Conservation (phyloP, 2,329 filamentous ascomycete species). For the Epichloe festucae region DNA sequence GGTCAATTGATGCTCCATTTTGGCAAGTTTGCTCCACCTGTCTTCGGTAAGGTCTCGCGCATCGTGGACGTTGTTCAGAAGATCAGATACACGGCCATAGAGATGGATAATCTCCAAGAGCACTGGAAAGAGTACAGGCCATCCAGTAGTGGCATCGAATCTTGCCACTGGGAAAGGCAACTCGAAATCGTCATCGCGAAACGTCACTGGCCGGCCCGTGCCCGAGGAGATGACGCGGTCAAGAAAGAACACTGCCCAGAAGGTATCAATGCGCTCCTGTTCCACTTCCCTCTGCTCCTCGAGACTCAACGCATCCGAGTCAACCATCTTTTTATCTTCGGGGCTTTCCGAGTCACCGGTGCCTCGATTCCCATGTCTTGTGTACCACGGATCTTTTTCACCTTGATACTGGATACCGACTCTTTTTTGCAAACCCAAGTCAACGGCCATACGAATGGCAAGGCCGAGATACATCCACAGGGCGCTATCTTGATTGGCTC, state of each 20-base stretch:
- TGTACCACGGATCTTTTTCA: slow-evolving; percentile 37
- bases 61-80: slow-evolving; percentile 69
- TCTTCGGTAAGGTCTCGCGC: slow-evolving; percentile 62
- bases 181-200: slow-evolving; percentile 77
- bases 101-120: slow-evolving; percentile 76
- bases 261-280: slow-evolving; percentile 72
- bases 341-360: slow-evolving; percentile 20
- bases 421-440: slow-evolving; percentile 73
- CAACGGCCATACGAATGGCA: slow-evolving; percentile 70
- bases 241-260: slow-evolving; percentile 82
- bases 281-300: slow-evolving; percentile 54
- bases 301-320: slow-evolving; percentile 26
- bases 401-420: slow-evolving; percentile 56
- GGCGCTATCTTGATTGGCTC: slow-evolving; percentile 75
- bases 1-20: slow-evolving; percentile 74
- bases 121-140: slow-evolving; percentile 67
- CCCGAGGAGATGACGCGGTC: slow-evolving; percentile 81
- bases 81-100: slow-evolving; percentile 71
- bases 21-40: slow-evolving; percentile 55
- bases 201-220: slow-evolving; percentile 70
- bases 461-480: slow-evolving; percentile 90
- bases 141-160: slow-evolving; percentile 44
- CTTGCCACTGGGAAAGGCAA: slow-evolving; percentile 49
- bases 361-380: slow-evolving; percentile 29
- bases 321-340: slow-evolving; percentile 29